These are phyloP conservation scores for Sutorius australiensis DNA, from an alignment of 768 basidiomycete species.

Conservation along the genomic window DNA sequence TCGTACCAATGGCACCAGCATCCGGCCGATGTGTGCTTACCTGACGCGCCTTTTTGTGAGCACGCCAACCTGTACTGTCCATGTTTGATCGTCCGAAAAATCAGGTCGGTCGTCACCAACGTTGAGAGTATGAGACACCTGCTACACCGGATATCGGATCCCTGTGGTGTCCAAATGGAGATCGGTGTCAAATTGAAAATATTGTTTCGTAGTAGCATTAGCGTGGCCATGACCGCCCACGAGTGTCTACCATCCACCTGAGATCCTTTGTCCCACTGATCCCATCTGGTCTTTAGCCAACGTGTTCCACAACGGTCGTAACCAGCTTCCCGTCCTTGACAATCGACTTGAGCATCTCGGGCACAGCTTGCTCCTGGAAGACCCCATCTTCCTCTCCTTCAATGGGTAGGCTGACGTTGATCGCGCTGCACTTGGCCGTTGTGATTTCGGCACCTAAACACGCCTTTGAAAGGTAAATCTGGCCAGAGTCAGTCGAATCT, in stretches of 20 bases:
- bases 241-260: neutral
- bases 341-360: conserved; percentile 92
- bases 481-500: conserved; percentile 93
- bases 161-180: too few species aligned
- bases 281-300: conserved; percentile 38
- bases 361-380: conserved; percentile 84
- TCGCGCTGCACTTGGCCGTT: conserved; percentile 88
- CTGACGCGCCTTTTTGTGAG: conserved; percentile 57
- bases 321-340: conserved; percentile 80
- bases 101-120: neutral
- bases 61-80: conserved; percentile 79
- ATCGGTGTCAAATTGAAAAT: neutral
- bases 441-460: conserved; percentile 82
- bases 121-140: neutral
- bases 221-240: neutral
- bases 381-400: conserved; percentile 89
- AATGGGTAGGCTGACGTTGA: conserved; percentile 86
- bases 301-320: conserved; percentile 87
- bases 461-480: conserved; percentile 86
- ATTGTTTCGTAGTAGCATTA: neutral
- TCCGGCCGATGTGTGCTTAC: conserved; percentile 28
- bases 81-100: conserved; percentile 33
- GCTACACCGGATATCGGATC: too few species aligned
- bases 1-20: neutral
- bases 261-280: neutral